These are phyloP conservation scores for Laetiporus sulphureus DNA, from an alignment of 1,284 basidiomycete species.

Conservation along the genomic window DNA sequence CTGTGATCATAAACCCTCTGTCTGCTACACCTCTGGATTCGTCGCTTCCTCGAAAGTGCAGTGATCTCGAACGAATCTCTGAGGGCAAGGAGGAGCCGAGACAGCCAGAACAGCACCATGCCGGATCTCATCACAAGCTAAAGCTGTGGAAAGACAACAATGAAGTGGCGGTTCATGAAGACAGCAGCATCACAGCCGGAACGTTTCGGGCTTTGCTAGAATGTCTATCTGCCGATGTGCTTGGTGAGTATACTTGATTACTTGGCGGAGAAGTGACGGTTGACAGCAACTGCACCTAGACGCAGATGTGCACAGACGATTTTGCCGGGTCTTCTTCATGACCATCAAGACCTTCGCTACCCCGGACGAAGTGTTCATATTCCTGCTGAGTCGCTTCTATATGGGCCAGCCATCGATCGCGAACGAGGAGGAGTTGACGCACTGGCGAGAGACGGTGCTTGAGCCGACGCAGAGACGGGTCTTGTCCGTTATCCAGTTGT, in stretches of 20 bases:
- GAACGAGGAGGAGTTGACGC: slow-evolving; percentile 42
- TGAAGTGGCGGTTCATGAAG: slow-evolving; percentile 50
- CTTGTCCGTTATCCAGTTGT: slow-evolving; percentile 48
- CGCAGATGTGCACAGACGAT: no score
- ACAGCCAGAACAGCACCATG: no score
- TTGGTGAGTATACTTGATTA: slow-evolving; percentile 67
- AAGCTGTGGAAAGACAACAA: slow-evolving; percentile 42
- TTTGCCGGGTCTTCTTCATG: slow-evolving; percentile 64
- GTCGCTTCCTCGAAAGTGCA: not conserved
- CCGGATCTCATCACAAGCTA: no score
- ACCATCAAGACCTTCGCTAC: slow-evolving; percentile 77
- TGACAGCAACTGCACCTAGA: no score
- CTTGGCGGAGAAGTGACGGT: no score
- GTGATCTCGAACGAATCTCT: no score
- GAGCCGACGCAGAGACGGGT: slow-evolving; percentile 50
- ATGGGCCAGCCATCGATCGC: slow-evolving; percentile 48
- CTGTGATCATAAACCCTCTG: no score
- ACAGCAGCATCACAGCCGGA: slow-evolving; percentile 56
- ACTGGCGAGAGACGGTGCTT: slow-evolving; percentile 62
- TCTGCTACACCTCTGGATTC: slow-evolving; percentile 12
- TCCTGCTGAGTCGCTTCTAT: slow-evolving; percentile 58
- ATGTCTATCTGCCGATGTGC: slow-evolving; percentile 59
- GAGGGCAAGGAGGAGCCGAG: no score
- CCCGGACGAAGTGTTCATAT: slow-evolving; percentile 59
- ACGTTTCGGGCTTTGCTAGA: slow-evolving; percentile 69